Evolutionary conservation across 495 filamentous ascomycete species (phyloP), one percentile per base, ranked within the genome.

Genomic region (Glarea lozoyensis): DNA sequence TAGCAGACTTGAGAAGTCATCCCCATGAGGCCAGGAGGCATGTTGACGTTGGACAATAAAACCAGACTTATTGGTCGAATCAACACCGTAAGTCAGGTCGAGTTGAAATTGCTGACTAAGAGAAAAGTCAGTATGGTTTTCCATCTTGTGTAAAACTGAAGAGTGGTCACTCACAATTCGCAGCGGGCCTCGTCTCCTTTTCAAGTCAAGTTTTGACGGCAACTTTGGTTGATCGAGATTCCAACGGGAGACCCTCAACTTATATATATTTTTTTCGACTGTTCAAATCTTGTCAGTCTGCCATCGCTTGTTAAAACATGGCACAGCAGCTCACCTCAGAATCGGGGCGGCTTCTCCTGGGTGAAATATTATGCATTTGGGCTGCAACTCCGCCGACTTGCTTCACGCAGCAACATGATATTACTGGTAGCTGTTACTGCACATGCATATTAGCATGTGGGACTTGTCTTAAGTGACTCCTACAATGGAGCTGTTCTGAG

Each of bases 171-270:
- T 47, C 37, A 45, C 42, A 38, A 37, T 1, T 34, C 23, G 24
- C 36, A 2, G 37, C 12, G 44, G 37, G 38, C 12, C 30, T 13
- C 15, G 11, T 27, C 11, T 4, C 1, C 36, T 34, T 47, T 47
- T 40, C 25, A 47, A 47, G 23, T 20, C 37, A 47, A 47, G 24
- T 33, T 47, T 37, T 46, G 43, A 22, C 43, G 40, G 43, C 43
- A 40, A 11, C 40, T 46, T 20, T 5, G 13, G 3, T 31, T 7
- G 11, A 21, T 19, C 23, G 18, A 22, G 10, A 1, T n/a, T n/a
- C 35, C 13, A 32, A 24, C n/a, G 23, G 5, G 37, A 20, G 12
- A 20, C 13, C 1, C 36, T n/a, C n/a, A 15, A 36, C 23, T 31
- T 19, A 31, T 46, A 32, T 40, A 29, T 7, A 29, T 7, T 7